These are phyloP conservation scores for Mycena kentingensis DNA, from an alignment of 768 basidiomycete species.

Conservation along the genomic window DNA sequence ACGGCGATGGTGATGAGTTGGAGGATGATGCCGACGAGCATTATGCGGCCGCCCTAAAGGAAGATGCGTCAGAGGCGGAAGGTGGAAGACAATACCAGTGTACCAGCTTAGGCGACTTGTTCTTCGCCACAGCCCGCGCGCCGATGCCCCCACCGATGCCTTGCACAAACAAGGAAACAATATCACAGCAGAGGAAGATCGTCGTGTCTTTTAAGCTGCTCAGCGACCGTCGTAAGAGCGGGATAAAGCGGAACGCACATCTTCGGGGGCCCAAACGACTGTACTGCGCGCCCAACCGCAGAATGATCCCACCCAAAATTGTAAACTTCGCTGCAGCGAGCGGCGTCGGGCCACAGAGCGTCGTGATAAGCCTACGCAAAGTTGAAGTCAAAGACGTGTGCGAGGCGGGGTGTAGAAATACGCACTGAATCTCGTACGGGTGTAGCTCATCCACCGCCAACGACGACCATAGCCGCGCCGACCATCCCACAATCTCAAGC, in stretches of 20 bases:
- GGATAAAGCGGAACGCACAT: conserved; percentile 36
- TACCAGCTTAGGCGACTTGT: neutral
- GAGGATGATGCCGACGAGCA: conserved; percentile 6
- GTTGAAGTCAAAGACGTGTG: neutral
- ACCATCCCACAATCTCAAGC: conserved; percentile 45
- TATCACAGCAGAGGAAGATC: conserved; percentile 48
- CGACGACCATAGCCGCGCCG: conserved; percentile 39
- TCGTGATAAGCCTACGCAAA: conserved; percentile 46
- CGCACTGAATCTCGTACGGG: conserved; percentile 48
- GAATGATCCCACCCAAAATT: conserved; percentile 52
- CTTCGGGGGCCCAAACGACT: conserved; percentile 45
- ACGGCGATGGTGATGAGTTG: conserved; percentile 2
- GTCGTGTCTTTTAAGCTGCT: conserved; percentile 37
- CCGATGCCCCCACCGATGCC: conserved; percentile 57
- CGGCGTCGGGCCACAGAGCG: conserved; percentile 60
- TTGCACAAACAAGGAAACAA: conserved; percentile 56
- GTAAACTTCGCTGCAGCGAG: conserved; percentile 63
- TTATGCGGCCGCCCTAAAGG: neutral
- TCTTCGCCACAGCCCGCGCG: conserved; percentile 28
- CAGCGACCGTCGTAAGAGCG: neutral
- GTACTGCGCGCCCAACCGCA: conserved; percentile 45
- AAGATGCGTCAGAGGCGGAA: neutral
- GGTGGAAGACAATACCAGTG: neutral
- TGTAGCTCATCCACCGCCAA: conserved; percentile 13
- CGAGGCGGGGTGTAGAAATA: neutral